phyloP scores from a whole-genome alignment of 441 rosid genomes.

The Populus trichocarpa region DNA sequence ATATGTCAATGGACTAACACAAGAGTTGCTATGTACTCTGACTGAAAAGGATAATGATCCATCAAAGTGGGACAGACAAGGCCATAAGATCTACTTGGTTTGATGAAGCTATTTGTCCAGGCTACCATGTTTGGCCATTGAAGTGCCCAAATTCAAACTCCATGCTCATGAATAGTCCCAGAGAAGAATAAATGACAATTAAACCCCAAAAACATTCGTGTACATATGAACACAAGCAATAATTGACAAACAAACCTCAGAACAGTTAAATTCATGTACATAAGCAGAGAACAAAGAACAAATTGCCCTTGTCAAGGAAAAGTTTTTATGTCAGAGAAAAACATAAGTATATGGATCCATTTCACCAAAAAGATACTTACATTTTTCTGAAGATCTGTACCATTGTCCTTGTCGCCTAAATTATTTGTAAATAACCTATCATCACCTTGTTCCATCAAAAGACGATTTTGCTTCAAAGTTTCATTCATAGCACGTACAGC shows the following conservation, averaged over 20 bases:
- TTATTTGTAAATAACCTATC: slow-evolving; percentile 50
- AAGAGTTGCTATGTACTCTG: neutral
- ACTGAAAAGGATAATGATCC: neutral
- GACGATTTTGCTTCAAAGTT: slow-evolving; percentile 91
- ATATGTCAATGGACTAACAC: neutral
- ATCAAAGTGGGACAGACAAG: slow-evolving; percentile 5
- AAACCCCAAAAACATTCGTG: neutral
- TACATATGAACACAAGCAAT: neutral
- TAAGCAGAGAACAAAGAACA: neutral
- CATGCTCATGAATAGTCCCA: neutral
- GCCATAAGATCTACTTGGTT: neutral
- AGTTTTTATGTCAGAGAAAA: neutral
- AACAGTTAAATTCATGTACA: neutral
- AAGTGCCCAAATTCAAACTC: neutral
- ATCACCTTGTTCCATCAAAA: slow-evolving; percentile 55
- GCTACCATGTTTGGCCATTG: slow-evolving; percentile 1
- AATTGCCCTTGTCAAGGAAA: neutral
- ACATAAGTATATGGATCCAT: neutral
- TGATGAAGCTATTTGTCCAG: neutral
- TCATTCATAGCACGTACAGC: slow-evolving; percentile 99
- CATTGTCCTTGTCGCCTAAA: slow-evolving; percentile 45
- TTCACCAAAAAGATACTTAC: slow-evolving; percentile 34
- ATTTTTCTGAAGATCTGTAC: slow-evolving; percentile 54
- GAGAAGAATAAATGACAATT: neutral
- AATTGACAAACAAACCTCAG: neutral